Base-by-base conservation (phyloP, 345 rosid species). In the Viola odorata region DNA sequence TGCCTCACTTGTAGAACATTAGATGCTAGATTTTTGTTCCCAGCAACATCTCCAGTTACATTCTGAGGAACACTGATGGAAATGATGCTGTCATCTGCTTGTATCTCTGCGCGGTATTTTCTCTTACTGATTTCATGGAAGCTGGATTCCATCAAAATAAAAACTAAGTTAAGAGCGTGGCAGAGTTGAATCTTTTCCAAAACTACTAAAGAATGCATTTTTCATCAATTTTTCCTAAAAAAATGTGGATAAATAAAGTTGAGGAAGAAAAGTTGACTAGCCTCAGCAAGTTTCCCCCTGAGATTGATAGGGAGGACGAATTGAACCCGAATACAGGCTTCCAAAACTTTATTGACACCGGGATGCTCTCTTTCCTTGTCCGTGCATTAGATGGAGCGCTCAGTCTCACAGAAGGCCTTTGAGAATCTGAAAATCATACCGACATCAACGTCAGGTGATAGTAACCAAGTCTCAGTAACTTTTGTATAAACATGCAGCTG, bases 321-420 rank as follows among this genome's bases (percentile, higher is more conserved):
- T 89, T 92, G 75, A 89, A 89, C 14, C 85, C 89, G 63, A 85
- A 85, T 16, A 89, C 91, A 12, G 96, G 96, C 78, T 92, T 85
- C 77, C 64, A 62, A 77, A 92, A 89, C 63, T 82, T 85, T 36
- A 92, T 81, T 39, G 75, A 79, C 50, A 87, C 57, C 15, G 86
- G 78, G 58, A 92, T 75, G 52, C 57, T 69, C 68, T 78, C 81
- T 60, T 81, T 74, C 73, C 72, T 82, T 47, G 98, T 92, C 73
- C 96, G 80, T 69, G 68, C 77, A 59, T 67, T 77, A 69, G 84
- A 76, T 59, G 88, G 80, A 55, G 96, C 81, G 67, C 87, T 87
- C 70, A 91, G 72, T 74, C 76, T 61, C 68, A 89, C 96, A 32
- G 78, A 61, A 56, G 96, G 89, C 68, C 88, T 85, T 72, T 81